These are phyloP conservation scores for Suhomyces panamericanus DNA, from an alignment of 1,139 yeast species.

Conservation along the genomic window DNA sequence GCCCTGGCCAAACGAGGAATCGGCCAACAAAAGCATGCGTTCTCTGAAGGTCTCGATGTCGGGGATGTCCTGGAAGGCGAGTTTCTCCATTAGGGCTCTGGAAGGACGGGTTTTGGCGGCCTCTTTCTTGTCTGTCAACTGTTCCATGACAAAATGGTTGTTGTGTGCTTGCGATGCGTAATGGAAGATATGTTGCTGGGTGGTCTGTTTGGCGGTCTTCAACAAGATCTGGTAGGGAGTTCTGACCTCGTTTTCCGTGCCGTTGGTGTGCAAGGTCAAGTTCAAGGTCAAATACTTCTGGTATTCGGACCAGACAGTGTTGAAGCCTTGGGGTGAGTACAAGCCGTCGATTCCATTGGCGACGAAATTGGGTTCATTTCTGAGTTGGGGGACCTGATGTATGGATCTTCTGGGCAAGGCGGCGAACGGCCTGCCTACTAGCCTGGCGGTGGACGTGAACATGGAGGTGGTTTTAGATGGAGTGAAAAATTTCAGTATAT, in stretches of 20 bases:
- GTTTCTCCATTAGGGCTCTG: conserved; percentile 46
- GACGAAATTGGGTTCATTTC: conserved; percentile 38
- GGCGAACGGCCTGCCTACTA: conserved; percentile 9
- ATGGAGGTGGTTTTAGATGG: conserved; percentile 4
- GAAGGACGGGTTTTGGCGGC: conserved; percentile 48
- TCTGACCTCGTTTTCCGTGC: conserved; percentile 78
- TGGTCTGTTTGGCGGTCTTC: conserved; percentile 68
- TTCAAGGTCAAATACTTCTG: conserved; percentile 69
- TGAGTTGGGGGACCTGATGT: conserved; percentile 67
- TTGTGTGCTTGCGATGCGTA: conserved; percentile 90
- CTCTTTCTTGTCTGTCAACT: conserved; percentile 43
- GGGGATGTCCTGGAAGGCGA: conserved; percentile 38
- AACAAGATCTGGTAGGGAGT: conserved; percentile 75
- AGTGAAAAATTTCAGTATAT: conserved; percentile 11
- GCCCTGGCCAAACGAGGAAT: conserved; percentile 66
- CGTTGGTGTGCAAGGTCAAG: conserved; percentile 71
- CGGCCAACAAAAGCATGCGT: conserved; percentile 56
- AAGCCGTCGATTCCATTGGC: conserved; percentile 69
- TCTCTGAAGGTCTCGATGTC: conserved; percentile 54
- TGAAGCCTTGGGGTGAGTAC: conserved; percentile 66
- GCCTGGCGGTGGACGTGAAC: conserved; percentile 10
- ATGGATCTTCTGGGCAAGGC: conserved; percentile 32
- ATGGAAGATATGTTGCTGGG: conserved; percentile 74
- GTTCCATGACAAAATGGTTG: conserved; percentile 85
- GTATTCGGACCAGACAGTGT: conserved; percentile 77